A percentile compares a stretch with the other conserved stretches of the same genome.
phyloP scores from a whole-genome alignment of 2,329 filamentous ascomycete genomes.

The Huntiella abstrusa region DNA sequence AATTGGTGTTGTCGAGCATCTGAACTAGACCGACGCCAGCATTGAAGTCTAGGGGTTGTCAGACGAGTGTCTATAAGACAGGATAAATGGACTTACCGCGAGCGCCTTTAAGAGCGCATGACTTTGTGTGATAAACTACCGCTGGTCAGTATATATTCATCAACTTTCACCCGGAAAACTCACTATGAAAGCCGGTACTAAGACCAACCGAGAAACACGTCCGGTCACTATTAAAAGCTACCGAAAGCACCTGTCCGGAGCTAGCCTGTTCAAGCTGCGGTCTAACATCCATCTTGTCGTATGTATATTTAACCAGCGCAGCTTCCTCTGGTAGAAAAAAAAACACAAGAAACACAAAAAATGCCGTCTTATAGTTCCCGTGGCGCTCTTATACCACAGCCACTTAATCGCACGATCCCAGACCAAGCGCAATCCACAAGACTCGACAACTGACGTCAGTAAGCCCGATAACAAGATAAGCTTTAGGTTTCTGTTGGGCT shows the following conservation, averaged over 20 bases:
- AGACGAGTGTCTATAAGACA: background rate
- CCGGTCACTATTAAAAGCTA: slow-evolving; percentile 68
- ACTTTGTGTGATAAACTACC: slow-evolving; percentile 53
- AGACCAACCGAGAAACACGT: slow-evolving; percentile 77
- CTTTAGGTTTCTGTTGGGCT: background rate
- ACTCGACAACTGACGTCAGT: background rate
- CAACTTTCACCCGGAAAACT: slow-evolving; percentile 16
- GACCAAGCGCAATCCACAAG: background rate
- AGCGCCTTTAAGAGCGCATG: slow-evolving; percentile 46
- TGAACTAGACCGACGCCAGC: slow-evolving; percentile 66
- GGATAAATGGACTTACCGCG: slow-evolving; percentile 19
- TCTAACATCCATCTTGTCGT: slow-evolving; percentile 62
- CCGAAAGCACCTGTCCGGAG: slow-evolving; percentile 59
- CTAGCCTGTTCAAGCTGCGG: slow-evolving; percentile 63
- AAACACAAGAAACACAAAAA: background rate
- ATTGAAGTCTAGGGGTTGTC: slow-evolving; percentile 42
- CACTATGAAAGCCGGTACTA: slow-evolving; percentile 71
- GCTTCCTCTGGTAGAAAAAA: background rate
- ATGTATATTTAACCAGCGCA: background rate
- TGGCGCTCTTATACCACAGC: background rate
- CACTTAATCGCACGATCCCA: background rate
- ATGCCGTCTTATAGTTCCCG: background rate
- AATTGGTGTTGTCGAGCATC: slow-evolving; percentile 77
- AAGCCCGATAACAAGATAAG: background rate
- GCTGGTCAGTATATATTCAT: slow-evolving; percentile 11